Base-by-base conservation (phyloP, 2,329 filamentous ascomycete species). In the Colletotrichum tropicicola region DNA sequence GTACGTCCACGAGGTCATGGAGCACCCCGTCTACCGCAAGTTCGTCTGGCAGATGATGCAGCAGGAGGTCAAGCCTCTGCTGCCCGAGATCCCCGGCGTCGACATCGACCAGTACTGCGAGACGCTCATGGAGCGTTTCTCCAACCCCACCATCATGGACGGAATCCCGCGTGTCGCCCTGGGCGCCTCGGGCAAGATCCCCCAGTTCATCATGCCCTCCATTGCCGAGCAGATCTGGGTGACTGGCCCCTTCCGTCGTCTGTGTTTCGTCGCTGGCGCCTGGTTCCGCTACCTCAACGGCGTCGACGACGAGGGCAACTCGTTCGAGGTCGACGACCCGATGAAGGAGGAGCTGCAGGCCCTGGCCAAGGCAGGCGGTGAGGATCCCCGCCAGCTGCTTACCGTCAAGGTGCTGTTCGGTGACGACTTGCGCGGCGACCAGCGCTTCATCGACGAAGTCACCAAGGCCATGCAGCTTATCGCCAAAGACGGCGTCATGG, bases 41-140 rank as follows among this genome's bases (percentile, higher is more conserved):
- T 83, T 83, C 66, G 73, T 86, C 45, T 82, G 78, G 79, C 79
- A 85, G 73, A 85, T 85, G 82, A 85, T 85, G 83, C 82, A 85
- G 66, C 69, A 83, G 39, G 83, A 86, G 73, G 83, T 85, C 59
- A 85, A 85, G 76, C 83, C 83, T 0, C 75, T 83, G 15, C 74
- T 86, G 35, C 83, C 83, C 21, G 78, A 77, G 69, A 86, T 86
- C 37, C 76, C 78, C 0, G 83, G 82, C 37, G 82, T 85, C 65
- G 73, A 83, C 69, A 80, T 86, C 54, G 82, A 86, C 68, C 68
- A 82, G 68, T 86, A 86, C 74, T 84, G 82, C 77, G 74, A 79
- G 65, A 85, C 83, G 0, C 79, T 86, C 45, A 80, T 86, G 65
- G 82, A 84, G 73, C 83, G 83, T 37, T 86, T 86, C 77, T 81